Percentiles rank a stretch among this genome's conserved stretches.
Conservation (phyloP, 805 yeast species). For the Sugiyamaella floridensis region DNA sequence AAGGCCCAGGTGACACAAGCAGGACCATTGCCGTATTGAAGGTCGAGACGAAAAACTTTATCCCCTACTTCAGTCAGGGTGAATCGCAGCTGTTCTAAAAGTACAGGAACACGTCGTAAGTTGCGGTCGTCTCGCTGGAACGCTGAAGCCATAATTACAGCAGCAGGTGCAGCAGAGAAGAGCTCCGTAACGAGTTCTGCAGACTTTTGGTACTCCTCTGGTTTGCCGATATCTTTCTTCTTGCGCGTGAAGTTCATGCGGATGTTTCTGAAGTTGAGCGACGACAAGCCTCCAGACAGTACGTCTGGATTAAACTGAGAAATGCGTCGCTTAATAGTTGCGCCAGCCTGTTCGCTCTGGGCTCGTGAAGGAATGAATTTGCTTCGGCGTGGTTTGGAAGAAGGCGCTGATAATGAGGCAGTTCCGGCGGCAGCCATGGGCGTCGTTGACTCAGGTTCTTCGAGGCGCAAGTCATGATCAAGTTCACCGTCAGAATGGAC, state of each 20-base stretch:
- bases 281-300: constrained; percentile 9
- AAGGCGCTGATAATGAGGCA: neutral
- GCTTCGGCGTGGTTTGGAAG: neutral
- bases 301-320: constrained; percentile 16
- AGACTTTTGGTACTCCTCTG: constrained; percentile 25
- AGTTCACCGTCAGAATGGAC: constrained; percentile 13
- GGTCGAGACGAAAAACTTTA: constrained; percentile 49
- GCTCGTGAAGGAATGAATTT: neutral
- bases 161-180: constrained; percentile 22
- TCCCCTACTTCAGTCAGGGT: constrained; percentile 37
- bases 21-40: constrained; percentile 87
- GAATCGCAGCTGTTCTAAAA: constrained; percentile 66
- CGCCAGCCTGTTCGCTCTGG: neutral
- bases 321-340: constrained; percentile 11
- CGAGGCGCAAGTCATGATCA: neutral
- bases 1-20: constrained; percentile 76
- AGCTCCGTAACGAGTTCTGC: constrained; percentile 43
- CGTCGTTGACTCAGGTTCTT: neutral
- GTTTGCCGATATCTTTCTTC: constrained; percentile 14
- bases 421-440: neutral
- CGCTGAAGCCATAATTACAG: constrained; percentile 61
- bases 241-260: constrained; percentile 8
- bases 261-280: constrained; percentile 13
- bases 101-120: constrained; percentile 68
- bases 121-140: constrained; percentile 61